Evolutionary conservation across 306 rosid genomes (phyloP).

Genomic region (Sicyos edulis): DNA sequence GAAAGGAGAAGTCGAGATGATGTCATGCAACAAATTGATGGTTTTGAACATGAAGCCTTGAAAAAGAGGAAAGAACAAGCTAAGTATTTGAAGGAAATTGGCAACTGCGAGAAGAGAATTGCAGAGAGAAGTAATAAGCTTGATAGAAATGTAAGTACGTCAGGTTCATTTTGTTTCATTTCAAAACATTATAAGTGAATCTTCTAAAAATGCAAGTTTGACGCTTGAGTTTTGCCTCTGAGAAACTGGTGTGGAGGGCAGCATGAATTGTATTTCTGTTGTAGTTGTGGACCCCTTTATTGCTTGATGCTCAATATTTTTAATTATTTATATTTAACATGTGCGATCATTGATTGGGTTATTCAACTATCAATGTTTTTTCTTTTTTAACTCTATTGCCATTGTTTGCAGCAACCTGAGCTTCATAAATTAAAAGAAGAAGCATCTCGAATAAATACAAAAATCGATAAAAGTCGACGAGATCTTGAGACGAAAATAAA

Average conservation of each 20-base stretch:
- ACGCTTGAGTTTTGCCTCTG: neutral
- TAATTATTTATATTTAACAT: neutral
- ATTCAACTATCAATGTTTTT: neutral
- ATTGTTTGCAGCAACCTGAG: slow-evolving; percentile 79
- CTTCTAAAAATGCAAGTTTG: neutral
- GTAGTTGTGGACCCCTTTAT: slow-evolving; percentile 6
- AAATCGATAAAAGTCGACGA: slow-evolving; percentile 65
- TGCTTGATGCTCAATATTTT: neutral
- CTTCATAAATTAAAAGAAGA: slow-evolving; percentile 93
- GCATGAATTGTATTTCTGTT: neutral
- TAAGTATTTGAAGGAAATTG: slow-evolving; percentile 70
- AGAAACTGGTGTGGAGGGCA: neutral
- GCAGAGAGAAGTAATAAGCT: slow-evolving; percentile 67
- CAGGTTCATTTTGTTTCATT: neutral
- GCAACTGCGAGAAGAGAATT: slow-evolving; percentile 64
- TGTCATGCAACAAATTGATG: slow-evolving; percentile 61
- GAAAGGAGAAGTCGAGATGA: slow-evolving; percentile 62
- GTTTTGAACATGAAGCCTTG: slow-evolving; percentile 56
- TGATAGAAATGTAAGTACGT: slow-evolving; percentile 74
- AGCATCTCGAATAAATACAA: slow-evolving; percentile 73
- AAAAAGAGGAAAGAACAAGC: slow-evolving; percentile 85
- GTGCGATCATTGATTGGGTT: neutral
- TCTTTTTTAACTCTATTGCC: slow-evolving; percentile 23
- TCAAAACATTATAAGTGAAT: neutral
- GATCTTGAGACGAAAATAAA: slow-evolving; percentile 65